Base-by-base conservation (phyloP, 257 asterid genomes). In the Scutellaria baicalensis region DNA sequence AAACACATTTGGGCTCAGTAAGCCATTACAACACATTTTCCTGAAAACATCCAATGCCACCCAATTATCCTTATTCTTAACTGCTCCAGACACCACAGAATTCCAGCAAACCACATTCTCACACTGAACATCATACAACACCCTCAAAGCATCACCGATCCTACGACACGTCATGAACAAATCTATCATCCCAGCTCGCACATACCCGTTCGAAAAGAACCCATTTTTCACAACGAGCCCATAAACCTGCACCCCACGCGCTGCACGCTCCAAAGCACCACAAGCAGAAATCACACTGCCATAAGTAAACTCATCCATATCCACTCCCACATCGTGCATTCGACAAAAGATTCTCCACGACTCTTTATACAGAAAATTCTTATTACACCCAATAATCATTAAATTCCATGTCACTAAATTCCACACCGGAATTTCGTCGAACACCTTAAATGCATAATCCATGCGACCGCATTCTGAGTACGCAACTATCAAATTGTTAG, bases 41-140 rank as follows among this genome's bases (percentile, higher is more conserved):
- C 27, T 18, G 71, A 88, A 90, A 68, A 83, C 75, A 57, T 75
- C 74, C 68, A 90, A 66, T 1, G 96, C 93, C 42, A 78, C 55
- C 74, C 65, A 44, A 73, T 78, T 55, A 6, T 84, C 77, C 12
- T 65, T 68, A 71, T 69, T 85, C 78, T 88, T 90, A n/a, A 86
- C 95, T 3, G 97, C 95, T 38, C 89, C 96, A 1, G 97, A 84
- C 9, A 93, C 85, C 2, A 90, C 69, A 23, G 93, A 75, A 74
- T 89, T 93, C 96, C 98, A 93, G 77, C 93, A 86, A 59, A 87
- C 90, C 66, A 86, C 83, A 76, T 88, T 84, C 62, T 84, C 88
- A 50, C 96, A 83, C n/a, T 66, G 36, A 67, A 66, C 71, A 75
- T 90, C 95, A 63, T 79, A 73, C 20, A 93, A 77, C 49, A 88